Evolutionary conservation across 2,329 filamentous ascomycete species (phyloP).

Genomic region (Cryoendolithus antarcticus): DNA sequence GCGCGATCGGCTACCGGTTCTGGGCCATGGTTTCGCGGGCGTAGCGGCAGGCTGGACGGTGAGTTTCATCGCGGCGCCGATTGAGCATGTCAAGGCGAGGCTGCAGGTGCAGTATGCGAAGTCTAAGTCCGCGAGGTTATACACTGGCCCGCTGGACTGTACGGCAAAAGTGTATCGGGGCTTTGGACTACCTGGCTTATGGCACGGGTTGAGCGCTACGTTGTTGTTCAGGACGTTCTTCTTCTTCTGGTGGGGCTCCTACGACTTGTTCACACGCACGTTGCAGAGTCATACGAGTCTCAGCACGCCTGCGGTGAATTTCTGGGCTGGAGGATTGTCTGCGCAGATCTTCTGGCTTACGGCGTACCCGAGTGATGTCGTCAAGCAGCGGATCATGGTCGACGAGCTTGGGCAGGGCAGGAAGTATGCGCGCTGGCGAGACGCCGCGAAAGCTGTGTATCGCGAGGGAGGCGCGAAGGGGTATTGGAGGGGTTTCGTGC

Average conservation of each 20-base stretch:
- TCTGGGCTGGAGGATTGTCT: slow-evolving; percentile 89
- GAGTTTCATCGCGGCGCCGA: slow-evolving; percentile 79
- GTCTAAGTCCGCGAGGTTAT: slow-evolving; percentile 62
- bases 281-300: slow-evolving; percentile 58
- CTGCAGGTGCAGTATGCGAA: slow-evolving; percentile 88
- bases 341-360: slow-evolving; percentile 93
- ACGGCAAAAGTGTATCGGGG: slow-evolving; percentile 48
- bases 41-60: slow-evolving; percentile 80
- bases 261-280: slow-evolving; percentile 66
- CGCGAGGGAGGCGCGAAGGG: slow-evolving; percentile 63
- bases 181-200: slow-evolving; percentile 71
- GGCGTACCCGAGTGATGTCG: slow-evolving; percentile 70
- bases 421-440: slow-evolving; percentile 61
- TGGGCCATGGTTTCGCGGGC: slow-evolving; percentile 80
- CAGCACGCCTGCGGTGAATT: slow-evolving; percentile 73
- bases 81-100: slow-evolving; percentile 89
- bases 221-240: slow-evolving; percentile 86
- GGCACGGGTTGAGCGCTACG: slow-evolving; percentile 74
- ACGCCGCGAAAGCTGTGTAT: slow-evolving; percentile 67
- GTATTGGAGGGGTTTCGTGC: slow-evolving; percentile 85
- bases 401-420: slow-evolving; percentile 69
- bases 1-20: slow-evolving; percentile 48
- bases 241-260: slow-evolving; percentile 97
- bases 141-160: slow-evolving; percentile 80
- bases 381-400: slow-evolving; percentile 96